Evolutionary conservation across 495 filamentous ascomycete genomes (phyloP).

Genomic region (Penicillium diatomitis): DNA sequence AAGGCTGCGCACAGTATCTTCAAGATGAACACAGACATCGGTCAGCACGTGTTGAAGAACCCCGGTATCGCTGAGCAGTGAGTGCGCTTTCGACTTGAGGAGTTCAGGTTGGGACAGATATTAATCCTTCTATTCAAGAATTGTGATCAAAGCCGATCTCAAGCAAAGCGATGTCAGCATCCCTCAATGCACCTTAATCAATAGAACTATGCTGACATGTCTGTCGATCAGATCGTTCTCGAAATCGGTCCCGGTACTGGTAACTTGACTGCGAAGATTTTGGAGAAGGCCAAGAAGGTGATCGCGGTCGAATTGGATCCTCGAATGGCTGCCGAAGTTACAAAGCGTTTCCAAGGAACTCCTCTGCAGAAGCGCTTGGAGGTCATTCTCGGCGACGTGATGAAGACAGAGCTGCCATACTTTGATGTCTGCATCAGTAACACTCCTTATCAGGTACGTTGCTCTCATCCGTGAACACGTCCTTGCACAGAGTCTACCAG

Average conservation of each 20-base stretch:
- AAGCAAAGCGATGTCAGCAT: conserved; percentile 71
- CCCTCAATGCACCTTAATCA: background rate
- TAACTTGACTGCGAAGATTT: conserved; percentile 79
- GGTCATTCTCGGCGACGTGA: conserved; percentile 83
- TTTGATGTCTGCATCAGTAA: conserved; percentile 92
- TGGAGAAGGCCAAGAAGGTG: conserved; percentile 77
- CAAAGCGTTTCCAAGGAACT: conserved; percentile 84
- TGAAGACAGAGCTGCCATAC: conserved; percentile 77
- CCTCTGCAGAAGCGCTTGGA: conserved; percentile 73
- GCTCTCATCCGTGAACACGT: no score
- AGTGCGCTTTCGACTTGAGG: background rate
- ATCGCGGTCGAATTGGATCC: conserved; percentile 93
- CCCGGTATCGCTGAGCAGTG: conserved; percentile 72
- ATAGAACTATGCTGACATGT: background rate
- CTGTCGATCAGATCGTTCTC: conserved; percentile 45
- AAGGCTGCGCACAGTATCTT: conserved; percentile 72
- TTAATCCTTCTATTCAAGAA: conserved; percentile 27
- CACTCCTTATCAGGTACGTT: conserved; percentile 70
- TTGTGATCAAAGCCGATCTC: conserved; percentile 77
- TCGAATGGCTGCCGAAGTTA: conserved; percentile 92
- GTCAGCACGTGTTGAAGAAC: conserved; percentile 95
- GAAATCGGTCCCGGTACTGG: conserved; percentile 76
- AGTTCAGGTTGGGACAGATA: no score
- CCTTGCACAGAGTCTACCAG: no score
- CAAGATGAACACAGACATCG: conserved; percentile 72